Evolutionary conservation across 164 flowering plant genomes (phyloP), one percentile per base, ranked within the genome.

Genomic region (Annona squamosa): DNA sequence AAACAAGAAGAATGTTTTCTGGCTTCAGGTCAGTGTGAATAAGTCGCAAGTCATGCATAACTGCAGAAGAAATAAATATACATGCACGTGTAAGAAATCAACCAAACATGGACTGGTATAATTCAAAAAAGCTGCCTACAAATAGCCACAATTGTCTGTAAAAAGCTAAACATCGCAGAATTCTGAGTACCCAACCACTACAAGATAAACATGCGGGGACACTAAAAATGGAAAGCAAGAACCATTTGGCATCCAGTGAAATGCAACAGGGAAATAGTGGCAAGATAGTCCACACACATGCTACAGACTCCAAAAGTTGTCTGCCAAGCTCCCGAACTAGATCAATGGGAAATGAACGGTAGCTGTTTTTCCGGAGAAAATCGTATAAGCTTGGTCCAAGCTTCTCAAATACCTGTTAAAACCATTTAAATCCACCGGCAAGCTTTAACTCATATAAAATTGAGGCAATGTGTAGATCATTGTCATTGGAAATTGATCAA

Each of bases 341-440:
- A 85, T 94, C 98, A 88, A 94, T 87, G 77, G 97, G 97, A 87
- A 94, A 94, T 79, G 97, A 88, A 78, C 91, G 88, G 71, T 94
- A 92, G 89, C 86, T 92, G 90, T 94, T 94, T 90, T 87, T 94
- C 86, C 97, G 94, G 71, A 94, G 97, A 87, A 91, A 94, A 92
- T 94, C 97, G 78, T 90, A 94, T 86, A 92, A 92, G 91, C 98
- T 94, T 84, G 98, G 98, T 77, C 98, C 98, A 87, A 94, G 98
- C 95, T 87, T 94, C 95, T 94, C 98, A 91, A 91, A 94, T 66
- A 94, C 98, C 98, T 94, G 97, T 87, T 84, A 76, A 87, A 81
- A 88, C 84, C 90, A 89, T 86, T 90, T 84, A 80, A 83, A 86
- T 85, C 74, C 91, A 88, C 83, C 88, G 81, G 82, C 89, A 86